phyloP scores from a whole-genome alignment of 2,329 filamentous ascomycete species.

The Pyrenophora tritici-repentis region DNA sequence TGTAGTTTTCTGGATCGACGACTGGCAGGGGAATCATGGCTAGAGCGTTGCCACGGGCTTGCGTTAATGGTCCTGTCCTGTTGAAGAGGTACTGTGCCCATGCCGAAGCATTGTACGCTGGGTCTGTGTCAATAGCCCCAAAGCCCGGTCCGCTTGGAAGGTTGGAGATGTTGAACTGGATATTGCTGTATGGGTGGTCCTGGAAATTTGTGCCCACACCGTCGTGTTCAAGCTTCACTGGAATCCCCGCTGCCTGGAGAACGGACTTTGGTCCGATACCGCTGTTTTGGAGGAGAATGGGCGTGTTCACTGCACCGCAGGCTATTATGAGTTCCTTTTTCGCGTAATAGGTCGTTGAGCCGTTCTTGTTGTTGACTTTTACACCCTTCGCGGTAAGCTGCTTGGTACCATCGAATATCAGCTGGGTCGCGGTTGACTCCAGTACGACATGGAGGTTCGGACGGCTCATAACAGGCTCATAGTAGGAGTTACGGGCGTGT shows the following conservation, averaged over 20 bases:
- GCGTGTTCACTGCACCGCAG: constrained; percentile 61
- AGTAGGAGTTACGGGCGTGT: constrained; percentile 40
- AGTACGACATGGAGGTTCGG: constrained; percentile 39
- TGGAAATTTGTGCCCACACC: constrained; percentile 45
- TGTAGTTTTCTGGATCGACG: constrained; percentile 26
- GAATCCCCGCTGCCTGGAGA: constrained; percentile 34
- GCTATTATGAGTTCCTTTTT: constrained; percentile 63
- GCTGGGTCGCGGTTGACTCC: constrained; percentile 24
- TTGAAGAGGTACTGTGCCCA: constrained; percentile 33
- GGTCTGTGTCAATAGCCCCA: constrained; percentile 21
- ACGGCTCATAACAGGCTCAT: constrained; percentile 32
- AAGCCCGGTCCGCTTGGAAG: no score
- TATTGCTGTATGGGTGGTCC: constrained; percentile 34
- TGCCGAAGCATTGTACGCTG: constrained; percentile 35
- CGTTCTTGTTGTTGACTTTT: constrained; percentile 27
- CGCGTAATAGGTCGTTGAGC: constrained; percentile 28
- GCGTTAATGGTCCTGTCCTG: constrained; percentile 35
- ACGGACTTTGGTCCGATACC: constrained; percentile 37
- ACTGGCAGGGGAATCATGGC: constrained; percentile 35
- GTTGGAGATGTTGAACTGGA: no score
- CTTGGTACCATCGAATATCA: constrained; percentile 29
- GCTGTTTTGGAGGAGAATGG: constrained; percentile 54
- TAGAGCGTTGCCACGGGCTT: constrained; percentile 32
- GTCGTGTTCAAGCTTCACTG: constrained; percentile 31
- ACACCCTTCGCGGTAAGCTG: constrained; percentile 32